These are phyloP conservation scores for Sugiyamaella mastotermitis DNA, from an alignment of 805 yeast species.

Conservation along the genomic window DNA sequence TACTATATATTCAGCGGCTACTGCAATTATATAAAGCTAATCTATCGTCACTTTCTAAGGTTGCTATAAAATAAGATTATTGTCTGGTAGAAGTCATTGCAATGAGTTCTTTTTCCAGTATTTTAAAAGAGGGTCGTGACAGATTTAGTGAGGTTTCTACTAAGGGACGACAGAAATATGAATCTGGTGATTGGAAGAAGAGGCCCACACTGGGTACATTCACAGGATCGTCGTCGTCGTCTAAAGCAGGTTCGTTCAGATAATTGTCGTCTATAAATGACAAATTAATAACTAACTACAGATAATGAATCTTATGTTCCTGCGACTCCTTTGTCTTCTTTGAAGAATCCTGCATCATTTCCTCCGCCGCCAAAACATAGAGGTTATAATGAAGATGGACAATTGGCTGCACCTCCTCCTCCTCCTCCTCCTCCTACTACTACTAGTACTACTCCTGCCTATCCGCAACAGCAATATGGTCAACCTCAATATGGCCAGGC, in stretches of 20 bases:
- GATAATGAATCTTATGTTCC: conserved; percentile 8
- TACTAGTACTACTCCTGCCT: conserved; percentile 1
- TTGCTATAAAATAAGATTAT: too few relatives aligned
- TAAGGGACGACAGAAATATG: conserved; percentile 14
- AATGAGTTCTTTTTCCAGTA: too few relatives aligned
- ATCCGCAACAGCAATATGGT: conserved; percentile 14
- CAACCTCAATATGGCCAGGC: conserved; percentile 8
- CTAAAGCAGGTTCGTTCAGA: too few relatives aligned
- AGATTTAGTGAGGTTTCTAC: conserved; percentile 16
- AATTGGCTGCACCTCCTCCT: conserved; percentile 1
- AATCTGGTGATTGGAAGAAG: conserved; percentile 14
- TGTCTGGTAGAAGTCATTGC: too few relatives aligned
- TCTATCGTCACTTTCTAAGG: too few relatives aligned
- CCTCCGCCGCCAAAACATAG: conserved; percentile 44
- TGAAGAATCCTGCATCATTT: conserved; percentile 32
- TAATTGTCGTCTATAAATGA: background rate
- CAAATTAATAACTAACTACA: background rate
- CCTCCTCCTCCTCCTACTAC: too few relatives aligned
- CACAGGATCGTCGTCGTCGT: too few relatives aligned
- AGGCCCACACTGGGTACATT: too few relatives aligned
- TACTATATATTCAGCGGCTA: too few relatives aligned
- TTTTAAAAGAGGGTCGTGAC: conserved; percentile 15
- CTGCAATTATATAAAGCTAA: too few relatives aligned
- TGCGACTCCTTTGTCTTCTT: conserved; percentile 28
- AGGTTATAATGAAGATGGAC: conserved; percentile 29